Conservation (phyloP, 768 basidiomycete species). For the Artomyces pyxidatus region DNA sequence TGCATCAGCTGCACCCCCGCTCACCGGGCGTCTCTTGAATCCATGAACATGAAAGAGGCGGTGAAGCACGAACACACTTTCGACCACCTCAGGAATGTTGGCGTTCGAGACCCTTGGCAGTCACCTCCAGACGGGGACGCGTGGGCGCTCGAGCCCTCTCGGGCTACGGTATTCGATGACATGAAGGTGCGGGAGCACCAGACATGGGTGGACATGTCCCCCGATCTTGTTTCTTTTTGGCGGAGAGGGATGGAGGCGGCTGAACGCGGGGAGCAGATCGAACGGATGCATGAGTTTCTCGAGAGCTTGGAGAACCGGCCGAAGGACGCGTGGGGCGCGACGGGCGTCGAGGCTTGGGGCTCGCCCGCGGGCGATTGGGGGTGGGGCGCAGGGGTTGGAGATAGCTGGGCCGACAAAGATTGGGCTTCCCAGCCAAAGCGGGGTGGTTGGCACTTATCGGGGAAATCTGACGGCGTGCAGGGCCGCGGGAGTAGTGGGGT, state of each 20-base stretch:
- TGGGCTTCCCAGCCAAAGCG: slow-evolving; percentile 1
- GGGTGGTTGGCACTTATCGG: neutral
- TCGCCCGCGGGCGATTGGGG: slow-evolving; percentile 5
- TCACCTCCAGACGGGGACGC: neutral
- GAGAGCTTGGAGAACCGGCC: slow-evolving; percentile 9
- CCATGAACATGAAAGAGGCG: slow-evolving; percentile 23
- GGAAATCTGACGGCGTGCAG: neutral
- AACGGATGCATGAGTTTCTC: slow-evolving; percentile 13
- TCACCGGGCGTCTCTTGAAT: slow-evolving; percentile 16
- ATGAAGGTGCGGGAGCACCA: slow-evolving; percentile 7
- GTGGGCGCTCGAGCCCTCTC: neutral
- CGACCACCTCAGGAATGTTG: slow-evolving; percentile 15
- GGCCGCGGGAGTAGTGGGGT: slow-evolving; percentile 8
- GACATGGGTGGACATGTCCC: slow-evolving; percentile 12
- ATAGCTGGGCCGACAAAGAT: neutral
- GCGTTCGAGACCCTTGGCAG: neutral
- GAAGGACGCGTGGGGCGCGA: neutral
- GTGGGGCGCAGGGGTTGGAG: slow-evolving; percentile 9
- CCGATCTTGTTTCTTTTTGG: slow-evolving; percentile 12
- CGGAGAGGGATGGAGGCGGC: slow-evolving; percentile 12
- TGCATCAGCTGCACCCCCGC: slow-evolving; percentile 26
- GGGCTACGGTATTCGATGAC: neutral
- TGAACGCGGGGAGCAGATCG: slow-evolving; percentile 13
- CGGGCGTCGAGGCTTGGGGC: slow-evolving; percentile 2
- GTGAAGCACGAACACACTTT: slow-evolving; percentile 24